These are phyloP conservation scores for Colletotrichum trifolii DNA, from an alignment of 2,329 filamentous ascomycete genomes.

Conservation along the genomic window DNA sequence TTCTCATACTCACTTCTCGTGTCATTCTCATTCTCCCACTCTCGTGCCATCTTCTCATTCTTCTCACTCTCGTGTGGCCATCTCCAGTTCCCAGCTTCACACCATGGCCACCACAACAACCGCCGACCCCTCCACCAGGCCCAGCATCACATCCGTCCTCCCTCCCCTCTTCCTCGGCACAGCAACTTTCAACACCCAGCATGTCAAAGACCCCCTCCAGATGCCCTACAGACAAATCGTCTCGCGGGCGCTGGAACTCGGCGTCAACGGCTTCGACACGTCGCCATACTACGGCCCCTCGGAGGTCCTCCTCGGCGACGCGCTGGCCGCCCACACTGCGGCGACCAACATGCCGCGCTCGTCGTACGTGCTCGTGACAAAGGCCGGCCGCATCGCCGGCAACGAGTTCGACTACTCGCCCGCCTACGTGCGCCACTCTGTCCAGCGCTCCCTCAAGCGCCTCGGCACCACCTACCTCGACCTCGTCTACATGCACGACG, in stretches of 20 bases:
- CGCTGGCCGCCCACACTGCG: constrained; percentile 65
- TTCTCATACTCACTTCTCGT: too few species aligned
- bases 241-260: constrained; percentile 29
- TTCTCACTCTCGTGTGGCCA: too few species aligned
- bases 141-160: constrained; percentile 58
- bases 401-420: constrained; percentile 35
- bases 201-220: constrained; percentile 59
- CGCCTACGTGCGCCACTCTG: constrained; percentile 60
- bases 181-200: constrained; percentile 91
- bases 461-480: constrained; percentile 77
- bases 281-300: constrained; percentile 36
- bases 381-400: constrained; percentile 30
- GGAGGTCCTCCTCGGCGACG: constrained; percentile 34
- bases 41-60: too few species aligned
- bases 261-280: constrained; percentile 34
- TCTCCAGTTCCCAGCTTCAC: neutral
- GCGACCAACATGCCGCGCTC: constrained; percentile 53
- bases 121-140: constrained; percentile 14
- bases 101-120: constrained; percentile 27
- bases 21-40: too few species aligned
- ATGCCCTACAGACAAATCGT: constrained; percentile 35
- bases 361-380: constrained; percentile 45
- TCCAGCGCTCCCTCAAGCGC: constrained; percentile 72
- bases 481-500: constrained; percentile 83
- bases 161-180: constrained; percentile 87